Conservation (phyloP, 306 rosid genomes). For the Fragaria nilgerrensis region DNA sequence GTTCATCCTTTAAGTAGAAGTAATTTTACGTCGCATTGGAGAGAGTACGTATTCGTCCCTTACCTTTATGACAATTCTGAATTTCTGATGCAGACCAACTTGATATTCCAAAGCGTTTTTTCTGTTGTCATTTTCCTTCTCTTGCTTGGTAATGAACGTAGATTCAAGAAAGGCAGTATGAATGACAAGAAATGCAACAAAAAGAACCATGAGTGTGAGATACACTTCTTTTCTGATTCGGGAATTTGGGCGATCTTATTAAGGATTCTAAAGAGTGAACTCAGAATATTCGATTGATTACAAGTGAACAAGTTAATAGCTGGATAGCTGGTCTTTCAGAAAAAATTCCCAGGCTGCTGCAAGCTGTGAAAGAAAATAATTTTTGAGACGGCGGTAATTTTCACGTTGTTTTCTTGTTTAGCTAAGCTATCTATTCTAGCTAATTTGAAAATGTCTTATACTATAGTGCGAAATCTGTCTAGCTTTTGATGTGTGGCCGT, state of each 20-base stretch:
- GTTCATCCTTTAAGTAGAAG: neutral
- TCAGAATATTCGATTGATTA: neutral
- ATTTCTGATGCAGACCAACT: neutral
- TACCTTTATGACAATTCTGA: neutral
- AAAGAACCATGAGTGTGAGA: neutral
- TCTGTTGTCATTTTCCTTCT: neutral
- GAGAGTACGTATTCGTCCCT: neutral
- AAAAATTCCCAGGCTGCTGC: neutral
- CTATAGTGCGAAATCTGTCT: too few species aligned
- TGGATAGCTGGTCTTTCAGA: neutral
- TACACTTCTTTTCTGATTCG: neutral
- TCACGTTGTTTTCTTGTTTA: neutral
- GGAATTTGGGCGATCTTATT: neutral
- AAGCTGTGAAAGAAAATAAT: neutral
- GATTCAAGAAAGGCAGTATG: neutral
- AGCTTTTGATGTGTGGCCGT: too few species aligned
- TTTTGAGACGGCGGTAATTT: neutral
- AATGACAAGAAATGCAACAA: neutral
- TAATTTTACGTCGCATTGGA: neutral
- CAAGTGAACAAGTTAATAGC: neutral
- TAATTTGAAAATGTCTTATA: too few species aligned
- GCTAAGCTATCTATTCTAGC: neutral
- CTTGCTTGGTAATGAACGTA: neutral
- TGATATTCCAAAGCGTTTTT: neutral
- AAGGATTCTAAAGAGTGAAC: neutral